A percentile compares a stretch with the other conserved stretches of the same genome.
Evolutionary conservation across 352 stramenopile genomes (phyloP).

Genomic region (Pythium dissotocum): DNA sequence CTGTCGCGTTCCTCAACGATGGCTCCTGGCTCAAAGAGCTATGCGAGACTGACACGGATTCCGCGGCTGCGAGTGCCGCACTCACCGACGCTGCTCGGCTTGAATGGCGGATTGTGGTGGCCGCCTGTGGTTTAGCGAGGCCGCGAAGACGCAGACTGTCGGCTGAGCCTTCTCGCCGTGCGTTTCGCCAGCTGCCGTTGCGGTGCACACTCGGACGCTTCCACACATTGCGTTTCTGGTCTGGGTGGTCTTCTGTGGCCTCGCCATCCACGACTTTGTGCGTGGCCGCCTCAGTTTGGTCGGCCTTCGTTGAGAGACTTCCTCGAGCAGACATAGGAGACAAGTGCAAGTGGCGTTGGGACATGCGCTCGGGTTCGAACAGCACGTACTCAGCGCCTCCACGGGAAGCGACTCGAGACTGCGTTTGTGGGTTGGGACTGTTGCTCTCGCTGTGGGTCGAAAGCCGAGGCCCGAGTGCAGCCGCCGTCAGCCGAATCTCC

Average conservation of each 20-base stretch:
- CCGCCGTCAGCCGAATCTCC: slow-evolving; percentile 31
- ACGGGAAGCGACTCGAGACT: background rate
- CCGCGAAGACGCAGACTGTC: slow-evolving; percentile 41
- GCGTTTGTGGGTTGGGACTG: no score
- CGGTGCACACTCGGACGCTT: slow-evolving; percentile 36
- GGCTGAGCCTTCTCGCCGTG: slow-evolving; percentile 35
- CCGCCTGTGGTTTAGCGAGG: slow-evolving; percentile 27
- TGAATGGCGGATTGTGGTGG: slow-evolving; percentile 27
- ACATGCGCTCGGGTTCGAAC: slow-evolving; percentile 65
- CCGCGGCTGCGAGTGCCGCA: slow-evolving; percentile 22
- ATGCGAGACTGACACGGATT: slow-evolving; percentile 29
- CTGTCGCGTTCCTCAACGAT: slow-evolving; percentile 1
- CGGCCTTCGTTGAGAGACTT: background rate
- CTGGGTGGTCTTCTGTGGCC: slow-evolving; percentile 27
- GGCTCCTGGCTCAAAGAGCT: slow-evolving; percentile 35
- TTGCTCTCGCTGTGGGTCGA: slow-evolving; percentile 9
- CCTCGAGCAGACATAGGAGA: slow-evolving; percentile 19
- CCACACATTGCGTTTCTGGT: slow-evolving; percentile 42
- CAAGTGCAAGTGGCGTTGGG: slow-evolving; percentile 51
- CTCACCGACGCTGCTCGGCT: slow-evolving; percentile 36
- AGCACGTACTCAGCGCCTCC: slow-evolving; percentile 31
- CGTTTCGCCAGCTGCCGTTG: slow-evolving; percentile 55
- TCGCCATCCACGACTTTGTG: slow-evolving; percentile 22
- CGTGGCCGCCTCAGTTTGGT: slow-evolving; percentile 7
- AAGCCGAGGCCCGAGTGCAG: background rate